phyloP scores from a whole-genome alignment of 2,329 filamentous ascomycete species.

The Microsporum audouinii region DNA sequence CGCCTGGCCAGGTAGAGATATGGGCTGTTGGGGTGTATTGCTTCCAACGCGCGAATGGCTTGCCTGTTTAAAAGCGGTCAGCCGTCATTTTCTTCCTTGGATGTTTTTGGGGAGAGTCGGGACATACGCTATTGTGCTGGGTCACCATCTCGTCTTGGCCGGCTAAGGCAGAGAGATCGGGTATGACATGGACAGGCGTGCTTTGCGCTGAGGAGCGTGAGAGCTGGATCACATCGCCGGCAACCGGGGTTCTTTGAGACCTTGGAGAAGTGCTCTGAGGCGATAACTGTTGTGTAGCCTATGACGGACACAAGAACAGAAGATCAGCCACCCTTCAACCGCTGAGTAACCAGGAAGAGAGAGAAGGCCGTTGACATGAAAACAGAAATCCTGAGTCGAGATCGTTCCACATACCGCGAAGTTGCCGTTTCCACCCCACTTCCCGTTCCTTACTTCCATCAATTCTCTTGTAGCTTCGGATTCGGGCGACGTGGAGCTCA shows the following conservation, averaged over 20 bases:
- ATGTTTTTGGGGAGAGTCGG: background rate
- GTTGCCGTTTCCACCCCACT: conserved; percentile 8
- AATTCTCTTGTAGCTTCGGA: conserved; percentile 14
- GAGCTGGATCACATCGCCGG: background rate
- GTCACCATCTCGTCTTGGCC: background rate
- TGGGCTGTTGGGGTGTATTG: conserved; percentile 1
- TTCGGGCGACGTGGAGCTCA: conserved; percentile 10
- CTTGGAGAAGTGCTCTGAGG: conserved; percentile 6
- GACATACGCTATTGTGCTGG: background rate
- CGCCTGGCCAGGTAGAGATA: background rate
- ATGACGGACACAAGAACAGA: background rate
- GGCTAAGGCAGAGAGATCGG: background rate
- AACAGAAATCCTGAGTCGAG: no score
- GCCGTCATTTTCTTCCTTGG: background rate
- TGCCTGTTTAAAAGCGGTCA: background rate
- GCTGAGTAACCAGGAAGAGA: background rate
- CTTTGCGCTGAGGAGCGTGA: conserved; percentile 1
- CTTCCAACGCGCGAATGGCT: background rate
- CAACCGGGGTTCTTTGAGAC: conserved; percentile 3
- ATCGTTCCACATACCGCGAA: conserved; percentile 11
- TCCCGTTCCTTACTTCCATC: conserved; percentile 12
- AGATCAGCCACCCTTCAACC: background rate
- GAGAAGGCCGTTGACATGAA: background rate
- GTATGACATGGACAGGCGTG: background rate
- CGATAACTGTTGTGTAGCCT: conserved; percentile 1